phyloP scores from a whole-genome alignment of 2,329 filamentous ascomycete species.

The Ophiosphaerella narmari region DNA sequence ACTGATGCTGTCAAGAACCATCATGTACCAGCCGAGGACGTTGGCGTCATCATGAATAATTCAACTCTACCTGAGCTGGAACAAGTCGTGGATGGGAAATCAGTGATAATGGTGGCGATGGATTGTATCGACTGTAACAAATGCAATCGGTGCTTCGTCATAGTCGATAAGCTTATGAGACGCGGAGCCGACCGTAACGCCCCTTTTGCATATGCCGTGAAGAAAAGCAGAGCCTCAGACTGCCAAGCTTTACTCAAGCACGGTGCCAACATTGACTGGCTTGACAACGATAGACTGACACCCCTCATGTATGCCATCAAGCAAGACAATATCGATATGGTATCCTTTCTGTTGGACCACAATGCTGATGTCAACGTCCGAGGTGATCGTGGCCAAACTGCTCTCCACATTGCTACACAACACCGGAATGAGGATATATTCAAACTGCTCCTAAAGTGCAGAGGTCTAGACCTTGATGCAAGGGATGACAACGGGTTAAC shows the following conservation, averaged over 20 bases:
- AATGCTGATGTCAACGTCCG: background rate
- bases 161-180: background rate
- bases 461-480: background rate
- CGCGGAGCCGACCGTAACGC: background rate
- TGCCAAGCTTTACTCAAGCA: background rate
- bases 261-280: background rate
- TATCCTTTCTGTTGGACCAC: background rate
- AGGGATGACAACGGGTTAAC: background rate
- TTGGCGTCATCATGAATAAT: background rate
- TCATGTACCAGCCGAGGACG: background rate
- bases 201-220: background rate
- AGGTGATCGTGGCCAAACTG: background rate
- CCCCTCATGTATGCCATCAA: background rate
- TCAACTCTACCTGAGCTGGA: background rate
- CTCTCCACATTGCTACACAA: background rate
- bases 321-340: background rate
- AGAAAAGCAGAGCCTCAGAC: background rate
- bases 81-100: background rate
- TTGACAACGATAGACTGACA: background rate
- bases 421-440: background rate
- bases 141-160: background rate
- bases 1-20: background rate
- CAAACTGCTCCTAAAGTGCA: background rate
- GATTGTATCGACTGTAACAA: background rate
- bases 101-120: background rate